A percentile compares a stretch with the other conserved stretches of the same genome.
Evolutionary conservation across 2,329 filamentous ascomycete species (phyloP).

Genomic region (Scleromitrula shiraiana): DNA sequence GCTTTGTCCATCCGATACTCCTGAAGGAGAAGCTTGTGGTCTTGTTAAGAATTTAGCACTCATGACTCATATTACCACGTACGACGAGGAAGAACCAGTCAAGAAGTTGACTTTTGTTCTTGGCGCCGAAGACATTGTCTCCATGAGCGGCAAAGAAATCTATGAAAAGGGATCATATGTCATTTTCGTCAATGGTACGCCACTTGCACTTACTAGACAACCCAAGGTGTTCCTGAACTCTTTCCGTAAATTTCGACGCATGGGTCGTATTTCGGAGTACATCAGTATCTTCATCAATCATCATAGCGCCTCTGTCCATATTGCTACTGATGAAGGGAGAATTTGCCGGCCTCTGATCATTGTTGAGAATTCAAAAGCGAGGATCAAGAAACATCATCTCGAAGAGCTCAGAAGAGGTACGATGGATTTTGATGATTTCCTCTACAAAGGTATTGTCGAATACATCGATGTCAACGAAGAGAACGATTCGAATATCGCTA

Average conservation of each 20-base stretch:
- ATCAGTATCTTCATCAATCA: conserved; percentile 95
- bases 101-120: conserved; percentile 79
- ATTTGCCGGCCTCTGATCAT: conserved; percentile 96
- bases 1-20: conserved; percentile 94
- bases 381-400: conserved; percentile 70
- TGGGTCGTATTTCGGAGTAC: conserved; percentile 89
- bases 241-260: conserved; percentile 80
- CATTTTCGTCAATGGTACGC: conserved; percentile 92
- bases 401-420: conserved; percentile 74
- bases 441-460: conserved; percentile 83
- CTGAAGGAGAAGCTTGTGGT: conserved; percentile 97
- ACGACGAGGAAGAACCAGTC: conserved; percentile 87
- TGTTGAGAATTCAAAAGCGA: conserved; percentile 79
- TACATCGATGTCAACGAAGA: conserved; percentile 98
- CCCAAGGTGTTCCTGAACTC: conserved; percentile 79
- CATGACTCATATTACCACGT: conserved; percentile 98
- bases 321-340: conserved; percentile 92
- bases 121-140: conserved; percentile 74
- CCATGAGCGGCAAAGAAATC: conserved; percentile 77
- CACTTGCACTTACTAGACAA: conserved; percentile 75
- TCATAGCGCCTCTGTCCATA: conserved; percentile 84
- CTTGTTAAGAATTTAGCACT: conserved; percentile 95
- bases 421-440: conserved; percentile 88
- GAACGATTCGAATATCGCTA: conserved; percentile 87
- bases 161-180: conserved; percentile 79